These are phyloP conservation scores for Pezicula carpinea DNA, from an alignment of 2,329 filamentous ascomycete genomes.

Conservation along the genomic window DNA sequence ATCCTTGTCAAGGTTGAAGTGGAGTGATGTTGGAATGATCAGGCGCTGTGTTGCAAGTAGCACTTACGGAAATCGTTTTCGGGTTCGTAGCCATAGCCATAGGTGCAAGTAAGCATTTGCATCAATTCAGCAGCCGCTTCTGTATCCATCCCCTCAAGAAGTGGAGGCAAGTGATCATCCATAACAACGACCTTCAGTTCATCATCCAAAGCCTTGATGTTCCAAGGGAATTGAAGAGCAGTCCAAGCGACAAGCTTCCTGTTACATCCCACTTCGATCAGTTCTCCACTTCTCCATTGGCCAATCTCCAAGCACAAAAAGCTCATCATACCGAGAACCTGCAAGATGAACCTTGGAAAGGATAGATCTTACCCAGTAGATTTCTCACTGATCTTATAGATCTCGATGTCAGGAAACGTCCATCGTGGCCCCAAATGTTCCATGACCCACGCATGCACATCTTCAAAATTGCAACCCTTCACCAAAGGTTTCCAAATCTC, in stretches of 20 bases:
- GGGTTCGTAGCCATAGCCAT: constrained; percentile 15
- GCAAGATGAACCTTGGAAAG: not conserved
- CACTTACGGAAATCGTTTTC: constrained; percentile 17
- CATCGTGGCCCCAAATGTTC: constrained; percentile 10
- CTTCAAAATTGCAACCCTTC: constrained; percentile 7
- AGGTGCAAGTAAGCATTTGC: constrained; percentile 1
- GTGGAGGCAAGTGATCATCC: constrained; percentile 8
- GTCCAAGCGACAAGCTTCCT: constrained; percentile 20
- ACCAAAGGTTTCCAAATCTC: constrained; percentile 12
- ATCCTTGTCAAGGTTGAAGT: too few species aligned
- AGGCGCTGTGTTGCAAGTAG: not conserved
- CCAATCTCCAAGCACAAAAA: too few species aligned
- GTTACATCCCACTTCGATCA: too few species aligned
- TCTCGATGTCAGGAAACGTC: constrained; percentile 17
- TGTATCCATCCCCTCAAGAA: constrained; percentile 10
- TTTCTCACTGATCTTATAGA: constrained; percentile 14
- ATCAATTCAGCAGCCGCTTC: constrained; percentile 10
- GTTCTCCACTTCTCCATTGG: not conserved
- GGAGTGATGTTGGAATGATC: not conserved
- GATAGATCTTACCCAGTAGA: constrained; percentile 9
- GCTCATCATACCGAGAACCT: not conserved
- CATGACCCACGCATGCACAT: constrained; percentile 16
- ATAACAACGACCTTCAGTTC: constrained; percentile 9
- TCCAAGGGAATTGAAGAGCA: constrained; percentile 18
- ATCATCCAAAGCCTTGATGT: constrained; percentile 10